Evolutionary conservation across 371 early-diverging fungal genomes (phyloP), one percentile per base, ranked within the genome.

Genomic region (Caulochytrium protostelioides): DNA sequence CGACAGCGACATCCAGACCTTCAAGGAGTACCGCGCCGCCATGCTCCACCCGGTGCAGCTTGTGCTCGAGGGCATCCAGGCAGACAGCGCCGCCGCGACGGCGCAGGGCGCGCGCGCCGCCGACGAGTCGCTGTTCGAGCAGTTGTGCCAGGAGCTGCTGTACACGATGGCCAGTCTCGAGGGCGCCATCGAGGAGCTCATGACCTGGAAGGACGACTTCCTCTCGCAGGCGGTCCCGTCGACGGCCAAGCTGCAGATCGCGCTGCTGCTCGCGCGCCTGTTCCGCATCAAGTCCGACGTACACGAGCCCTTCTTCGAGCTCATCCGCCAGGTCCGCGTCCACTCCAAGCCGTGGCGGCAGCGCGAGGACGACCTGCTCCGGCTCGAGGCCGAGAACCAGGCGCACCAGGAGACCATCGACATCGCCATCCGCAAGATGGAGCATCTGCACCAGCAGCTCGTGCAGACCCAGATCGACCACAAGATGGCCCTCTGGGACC

Each of bases 231-330:
- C 46, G 21, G 59, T 59, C 2, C 59, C 59, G 23, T 37, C 43
- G 15, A 52, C 39, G 12, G 46, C 59, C 18, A 62, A 62, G 39
- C 40, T 62, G 34, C 51, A 62, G 41, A 19, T 58, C 27, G 48
- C 54, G 2, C 27, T 62, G 14, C 43, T 62, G 21, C 57, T 62
- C 38, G 43, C 57, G 4, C 37, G 49, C 23, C 33, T 62, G 35
- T 58, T 55, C 35, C 33, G 62, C 22, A 59, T 58, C 36, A 62
- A 62, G 43, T 54, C 57, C 13, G 55, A 59, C 23, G 38, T 62
- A 29, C 63, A 62, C 30, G 56, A 62, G 37, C 63, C 63, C 1
- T 23, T 59, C 30, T 62, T 62, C 37, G 63, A 62, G 33, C 33
- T 62, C 27, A 43, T 62, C 20, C 54, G 57, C 32, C 51, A 57